A percentile compares a stretch with the other conserved stretches of the same genome.
These are phyloP conservation scores for Blastocystis sp. DNA, from an alignment of 352 stramenopile genomes.

Conservation along the genomic window DNA sequence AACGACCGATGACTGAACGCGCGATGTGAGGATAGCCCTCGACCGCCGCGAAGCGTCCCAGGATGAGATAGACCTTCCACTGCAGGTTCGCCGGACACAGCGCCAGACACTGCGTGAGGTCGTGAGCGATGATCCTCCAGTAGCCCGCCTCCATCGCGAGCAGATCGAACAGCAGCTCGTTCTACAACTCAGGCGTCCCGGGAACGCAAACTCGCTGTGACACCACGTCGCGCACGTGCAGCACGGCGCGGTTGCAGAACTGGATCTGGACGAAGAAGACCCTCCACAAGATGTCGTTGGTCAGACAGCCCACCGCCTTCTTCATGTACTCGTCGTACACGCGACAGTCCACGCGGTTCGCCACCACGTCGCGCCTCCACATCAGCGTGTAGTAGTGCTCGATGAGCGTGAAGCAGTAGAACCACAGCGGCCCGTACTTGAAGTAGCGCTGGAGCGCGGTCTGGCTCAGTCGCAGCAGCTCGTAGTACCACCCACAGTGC, in stretches of 20 bases:
- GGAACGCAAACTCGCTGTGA: neutral
- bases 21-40: slow-evolving; percentile 80
- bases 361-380: neutral
- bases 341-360: neutral
- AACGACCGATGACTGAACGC: slow-evolving; percentile 80
- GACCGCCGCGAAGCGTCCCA: neutral
- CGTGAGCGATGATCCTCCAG: neutral
- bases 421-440: slow-evolving; percentile 87
- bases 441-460: slow-evolving; percentile 81
- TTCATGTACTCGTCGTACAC: neutral
- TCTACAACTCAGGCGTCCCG: neutral
- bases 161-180: neutral
- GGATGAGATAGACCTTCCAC: slow-evolving; percentile 85
- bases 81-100: slow-evolving; percentile 81
- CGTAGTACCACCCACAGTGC: slow-evolving; percentile 77
- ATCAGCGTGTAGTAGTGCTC: slow-evolving; percentile 76
- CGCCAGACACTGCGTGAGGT: slow-evolving; percentile 78
- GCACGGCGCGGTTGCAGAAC: neutral
- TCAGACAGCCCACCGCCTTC: neutral
- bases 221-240: neutral
- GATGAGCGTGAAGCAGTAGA: slow-evolving; percentile 82
- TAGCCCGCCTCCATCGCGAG: neutral
- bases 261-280: slow-evolving; percentile 12
- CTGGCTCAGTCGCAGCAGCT: slow-evolving; percentile 81
- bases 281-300: slow-evolving; percentile 12